Base-by-base conservation (phyloP, 169 alveolate genomes). In the Ichthyophthirius multifiliis region DNA sequence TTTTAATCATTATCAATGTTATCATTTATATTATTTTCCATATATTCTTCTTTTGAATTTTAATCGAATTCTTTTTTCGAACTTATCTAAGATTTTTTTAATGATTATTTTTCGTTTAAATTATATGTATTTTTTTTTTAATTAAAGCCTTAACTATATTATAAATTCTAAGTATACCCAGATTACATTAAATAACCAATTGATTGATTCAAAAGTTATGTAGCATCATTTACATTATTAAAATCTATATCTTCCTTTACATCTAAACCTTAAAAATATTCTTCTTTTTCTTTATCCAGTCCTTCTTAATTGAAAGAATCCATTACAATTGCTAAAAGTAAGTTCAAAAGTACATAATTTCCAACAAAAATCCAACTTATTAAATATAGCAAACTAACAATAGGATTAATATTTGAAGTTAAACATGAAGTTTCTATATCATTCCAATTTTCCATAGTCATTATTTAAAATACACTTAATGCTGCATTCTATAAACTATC, bases 391-490 rank as follows among this genome's bases (percentile, higher is more conserved):
- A 84, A 83, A 31, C 91, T 75, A 27, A 91, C 75, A 12, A 65
- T 46, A 39, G 77, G 65, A 18, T 74, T 80, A 15, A 88, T 83
- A 32, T 47, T 77, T 13, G 88, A 34, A 44, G 75, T 64, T 74
- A 91, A 64, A 0, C 84, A 78, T 18, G 86, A 84, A 74, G 74
- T 82, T n/a, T 92, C 65, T 9, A 92, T 67, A 0, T 30, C 32
- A 80, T 94, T 87, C 97, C 97, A 94, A 82, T 94, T 90, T 64
- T 92, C 96, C 47, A 89, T 73, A 6, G 97, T 91, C 18, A 94
- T 80, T 27, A 94, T 75, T 44, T 86, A 88, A 76, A 89, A 94
- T 3, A 91, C 91, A 1, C 93, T 79, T 18, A 89, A 85, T 64
- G 89, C 87, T 7, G 95, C 90, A 34, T 75, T 63, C 12, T 64